Evolutionary conservation across 225 moss, liverwort and hornwort species (phyloP), one percentile per base, ranked within the genome.

Genomic region (Polytrichum formosum): DNA sequence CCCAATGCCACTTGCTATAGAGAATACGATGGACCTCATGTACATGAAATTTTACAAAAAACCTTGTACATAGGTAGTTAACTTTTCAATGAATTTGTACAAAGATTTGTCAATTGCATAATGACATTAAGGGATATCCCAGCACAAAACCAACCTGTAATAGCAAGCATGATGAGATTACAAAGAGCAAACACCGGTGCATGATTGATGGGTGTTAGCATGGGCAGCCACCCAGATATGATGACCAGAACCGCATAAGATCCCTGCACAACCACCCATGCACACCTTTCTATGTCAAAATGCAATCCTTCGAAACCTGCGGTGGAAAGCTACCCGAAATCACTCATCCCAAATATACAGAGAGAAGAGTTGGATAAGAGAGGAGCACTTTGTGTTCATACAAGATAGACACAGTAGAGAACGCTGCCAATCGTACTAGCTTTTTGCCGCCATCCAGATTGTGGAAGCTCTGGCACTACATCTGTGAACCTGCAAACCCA

Each of bases 371-470:
- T 58, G n/a, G 35, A 33, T 8, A 35, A 29, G 35, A n/a, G n/a
- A 46, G 28, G 65, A 35, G 73, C 20, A 68, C 10, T 74, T 61
- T 27, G 63, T 65, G 53, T 25, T 78, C 75, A 62, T 83, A 87
- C 86, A 71, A 87, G 80, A 71, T 78, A 87, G 67, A 78, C 73
- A 74, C 86, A 87, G 69, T 76, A 87, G 18, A 87, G 72, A 28
- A 66, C 71, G 65, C 83, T 81, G 35, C 80, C 83, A 69, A 78
- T 80, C 56, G 83, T 76, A 73, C 80, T 80, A 46, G 80, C 83
- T 55, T 83, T 76, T 69, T 83, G 78, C 63, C 86, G 78, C 86
- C 86, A 87, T 30, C 80, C 78, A 8, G 78, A 83, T 56, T 68
- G 77, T 23, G 83, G 80, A 54, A 81, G 74, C 78, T 83, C 80